Percentiles rank a stretch among this genome's conserved stretches.
Conservation (phyloP, 2,329 filamentous ascomycete species). For the Setomelanomma holmii region DNA sequence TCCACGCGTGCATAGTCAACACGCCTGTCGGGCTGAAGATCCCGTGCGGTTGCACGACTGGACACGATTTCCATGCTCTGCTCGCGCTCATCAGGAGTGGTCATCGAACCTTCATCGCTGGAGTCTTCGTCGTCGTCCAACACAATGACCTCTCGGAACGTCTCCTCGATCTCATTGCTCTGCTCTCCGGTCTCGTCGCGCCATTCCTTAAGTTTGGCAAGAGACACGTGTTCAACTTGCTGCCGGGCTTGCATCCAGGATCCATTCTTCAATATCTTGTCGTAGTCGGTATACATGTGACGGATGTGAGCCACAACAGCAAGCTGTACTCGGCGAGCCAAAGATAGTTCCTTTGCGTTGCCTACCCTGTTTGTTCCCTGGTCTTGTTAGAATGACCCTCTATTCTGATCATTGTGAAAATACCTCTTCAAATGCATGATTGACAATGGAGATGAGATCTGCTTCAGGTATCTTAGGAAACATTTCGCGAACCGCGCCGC, state of each 20-base stretch:
- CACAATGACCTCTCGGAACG: slow-evolving; percentile 69
- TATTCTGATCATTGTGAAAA: neutral
- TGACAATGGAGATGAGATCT: slow-evolving; percentile 65
- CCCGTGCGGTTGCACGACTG: slow-evolving; percentile 40
- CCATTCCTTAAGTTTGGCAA: slow-evolving; percentile 68
- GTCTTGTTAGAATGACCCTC: slow-evolving; percentile 17
- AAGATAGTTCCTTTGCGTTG: slow-evolving; percentile 60
- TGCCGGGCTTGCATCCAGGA: slow-evolving; percentile 63
- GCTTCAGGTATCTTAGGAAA: slow-evolving; percentile 68
- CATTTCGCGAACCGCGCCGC: slow-evolving; percentile 65
- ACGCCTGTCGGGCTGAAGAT: slow-evolving; percentile 35
- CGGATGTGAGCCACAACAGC: slow-evolving; percentile 69
- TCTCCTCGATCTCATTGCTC: slow-evolving; percentile 64
- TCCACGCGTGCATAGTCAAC: slow-evolving; percentile 20
- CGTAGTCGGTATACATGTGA: slow-evolving; percentile 69
- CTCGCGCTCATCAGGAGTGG: slow-evolving; percentile 34
- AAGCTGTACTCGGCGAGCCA: slow-evolving; percentile 66
- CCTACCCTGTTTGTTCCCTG: slow-evolving; percentile 65
- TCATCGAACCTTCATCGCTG: slow-evolving; percentile 43
- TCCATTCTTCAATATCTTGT: slow-evolving; percentile 61
- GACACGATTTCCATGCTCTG: slow-evolving; percentile 43
- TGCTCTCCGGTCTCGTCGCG: slow-evolving; percentile 62
- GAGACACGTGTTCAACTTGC: slow-evolving; percentile 61
- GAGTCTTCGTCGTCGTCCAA: slow-evolving; percentile 67
- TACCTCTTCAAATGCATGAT: slow-evolving; percentile 67